Base-by-base conservation (phyloP, 805 yeast genomes). In the Brettanomyces custersianus region DNA sequence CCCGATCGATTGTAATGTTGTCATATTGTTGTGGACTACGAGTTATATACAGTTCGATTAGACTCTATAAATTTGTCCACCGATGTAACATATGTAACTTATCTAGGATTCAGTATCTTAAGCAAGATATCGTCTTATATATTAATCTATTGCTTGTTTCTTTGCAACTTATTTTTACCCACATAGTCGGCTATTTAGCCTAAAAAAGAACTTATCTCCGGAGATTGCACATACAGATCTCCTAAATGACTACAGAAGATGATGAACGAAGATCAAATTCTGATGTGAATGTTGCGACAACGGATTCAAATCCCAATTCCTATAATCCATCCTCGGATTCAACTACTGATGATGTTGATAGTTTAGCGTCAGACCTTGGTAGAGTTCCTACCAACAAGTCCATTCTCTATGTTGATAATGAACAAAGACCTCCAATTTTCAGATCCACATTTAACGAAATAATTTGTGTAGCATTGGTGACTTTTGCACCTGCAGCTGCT, bases 401-500 rank as follows among this genome's bases (percentile, higher is more conserved):
- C 4, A 15, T 13, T 2, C 29, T 35, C 10, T 44, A 45, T 26
- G 12, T 22, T 11, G 52, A 52, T 34, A 51, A 51, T 3, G 61
- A 56, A 40, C 48, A 46, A 36, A 41, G 72, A 17, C 70, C 72
- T 1, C 55, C 53, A 10, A 45, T 53, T 3, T 65, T 66, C 43
- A 48, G 47, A 30, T 45, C 56, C 2, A 35, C 46, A 3, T 18
- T 45, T 5, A 63, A 59, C 19, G 73, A 68, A 38, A 36, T 49
- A 4, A 10, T 57, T 2, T 56, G 64, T 34, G 45, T 65, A 5
- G 20, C 54, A 1, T 37, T 58, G 8, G 51, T 60, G 26, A 49
- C 65, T 4, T 49, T 67, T 41, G 66, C 69, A 1, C 62, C 68
- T 4, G 66, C 63, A n/a, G 60, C 68, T 22, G 54, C 65, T 10